phyloP scores from a whole-genome alignment of 177 flowering plant genomes.

The Vitis hybrid region DNA sequence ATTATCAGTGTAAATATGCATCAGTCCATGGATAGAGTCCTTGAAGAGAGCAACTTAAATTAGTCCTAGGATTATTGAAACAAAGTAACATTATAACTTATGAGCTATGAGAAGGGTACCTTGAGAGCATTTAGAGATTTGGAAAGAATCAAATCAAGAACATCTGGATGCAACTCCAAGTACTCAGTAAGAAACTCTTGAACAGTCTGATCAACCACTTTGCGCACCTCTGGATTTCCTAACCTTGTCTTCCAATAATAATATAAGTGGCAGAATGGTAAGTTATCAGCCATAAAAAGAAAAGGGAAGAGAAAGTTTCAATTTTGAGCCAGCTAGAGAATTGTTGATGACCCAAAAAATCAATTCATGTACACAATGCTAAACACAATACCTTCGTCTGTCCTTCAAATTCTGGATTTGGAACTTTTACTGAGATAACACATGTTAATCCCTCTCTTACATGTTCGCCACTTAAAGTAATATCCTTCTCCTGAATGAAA shows the following conservation, averaged over 20 bases:
- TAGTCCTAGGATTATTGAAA: not conserved
- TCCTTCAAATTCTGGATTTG: conserved; percentile 99
- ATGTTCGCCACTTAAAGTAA: conserved; percentile 93
- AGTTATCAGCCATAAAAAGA: conserved; percentile 5
- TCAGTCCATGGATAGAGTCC: not conserved
- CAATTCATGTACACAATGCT: conserved; percentile 1
- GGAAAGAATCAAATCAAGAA: conserved; percentile 82
- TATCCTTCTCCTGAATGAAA: conserved; percentile 76
- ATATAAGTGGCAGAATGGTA: conserved; percentile 12
- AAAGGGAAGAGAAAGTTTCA: not conserved
- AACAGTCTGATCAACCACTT: conserved; percentile 83
- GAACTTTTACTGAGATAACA: conserved; percentile 89
- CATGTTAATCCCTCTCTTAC: conserved; percentile 97
- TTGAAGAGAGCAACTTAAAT: not conserved
- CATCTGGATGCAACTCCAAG: conserved; percentile 96
- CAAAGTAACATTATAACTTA: too few relatives aligned
- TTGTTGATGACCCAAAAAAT: not conserved
- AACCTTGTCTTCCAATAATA: conserved; percentile 71
- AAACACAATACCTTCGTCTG: conserved; percentile 79
- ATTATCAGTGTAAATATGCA: not conserved
- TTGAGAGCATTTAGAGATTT: conserved; percentile 91
- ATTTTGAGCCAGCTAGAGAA: not conserved
- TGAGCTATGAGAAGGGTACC: conserved; percentile 41
- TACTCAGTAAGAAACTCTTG: conserved; percentile 93
- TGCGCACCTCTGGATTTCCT: conserved; percentile 98